These are phyloP conservation scores for Pyrenochaeta sp. DNA, from an alignment of 2,329 filamentous ascomycete species.

Conservation along the genomic window DNA sequence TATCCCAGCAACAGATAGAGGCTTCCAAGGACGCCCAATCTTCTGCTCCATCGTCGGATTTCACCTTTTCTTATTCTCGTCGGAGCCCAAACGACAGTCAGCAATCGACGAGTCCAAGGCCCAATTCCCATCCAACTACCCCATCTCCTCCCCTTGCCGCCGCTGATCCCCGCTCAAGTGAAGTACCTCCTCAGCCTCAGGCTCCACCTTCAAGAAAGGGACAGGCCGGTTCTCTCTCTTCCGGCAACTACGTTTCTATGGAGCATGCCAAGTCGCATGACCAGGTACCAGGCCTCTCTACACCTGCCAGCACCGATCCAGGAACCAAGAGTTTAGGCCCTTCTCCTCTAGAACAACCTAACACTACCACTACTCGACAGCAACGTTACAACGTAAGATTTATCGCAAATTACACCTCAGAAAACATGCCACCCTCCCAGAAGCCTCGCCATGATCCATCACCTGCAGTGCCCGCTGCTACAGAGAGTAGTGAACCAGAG, in stretches of 20 bases:
- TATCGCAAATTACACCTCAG: constrained; percentile 28
- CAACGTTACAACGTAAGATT: constrained; percentile 40
- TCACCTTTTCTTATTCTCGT: constrained; percentile 20
- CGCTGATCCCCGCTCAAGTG: constrained; percentile 8
- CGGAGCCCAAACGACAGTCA: constrained; percentile 18
- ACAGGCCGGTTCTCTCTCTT: constrained; percentile 15
- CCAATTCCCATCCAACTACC: constrained; percentile 8
- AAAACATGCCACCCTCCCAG: constrained; percentile 29
- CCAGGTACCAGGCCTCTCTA: constrained; percentile 10
- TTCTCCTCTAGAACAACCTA: constrained; percentile 17
- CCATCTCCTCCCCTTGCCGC: constrained; percentile 16
- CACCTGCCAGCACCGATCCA: constrained; percentile 11
- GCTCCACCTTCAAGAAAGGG: constrained; percentile 6
- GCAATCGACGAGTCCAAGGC: constrained; percentile 3
- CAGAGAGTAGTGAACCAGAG: constrained; percentile 13
- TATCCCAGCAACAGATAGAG: constrained; percentile 27
- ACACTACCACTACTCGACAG: constrained; percentile 23
- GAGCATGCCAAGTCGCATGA: constrained; percentile 23
- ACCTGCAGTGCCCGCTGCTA: constrained; percentile 9
- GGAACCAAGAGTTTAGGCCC: constrained; percentile 12
- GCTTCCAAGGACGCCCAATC: constrained; percentile 22
- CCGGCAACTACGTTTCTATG: neutral
- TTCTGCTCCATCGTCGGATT: constrained; percentile 15
- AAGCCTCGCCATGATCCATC: constrained; percentile 27
- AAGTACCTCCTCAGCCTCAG: constrained; percentile 9